Conservation (phyloP, 1,139 yeast species). For the Candida dubliniensis region DNA sequence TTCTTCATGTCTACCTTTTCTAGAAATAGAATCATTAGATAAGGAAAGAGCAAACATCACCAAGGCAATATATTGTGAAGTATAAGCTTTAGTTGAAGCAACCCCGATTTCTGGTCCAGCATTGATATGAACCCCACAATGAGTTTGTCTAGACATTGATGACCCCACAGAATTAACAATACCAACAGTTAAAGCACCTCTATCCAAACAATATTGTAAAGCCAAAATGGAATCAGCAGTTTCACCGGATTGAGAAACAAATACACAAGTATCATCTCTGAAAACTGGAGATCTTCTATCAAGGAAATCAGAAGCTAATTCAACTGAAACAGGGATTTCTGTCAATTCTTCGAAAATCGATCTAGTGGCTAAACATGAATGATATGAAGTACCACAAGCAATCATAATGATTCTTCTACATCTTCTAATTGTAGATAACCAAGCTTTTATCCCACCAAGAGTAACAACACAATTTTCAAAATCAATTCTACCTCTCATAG, state of each 20-base stretch:
- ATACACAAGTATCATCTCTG: constrained; percentile 96
- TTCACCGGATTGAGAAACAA: constrained; percentile 98
- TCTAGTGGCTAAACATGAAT: constrained; percentile 96
- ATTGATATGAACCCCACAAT: constrained; percentile 98
- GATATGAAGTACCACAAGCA: constrained; percentile 99
- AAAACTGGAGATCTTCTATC: constrained; percentile 95
- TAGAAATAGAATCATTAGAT: constrained; percentile 87
- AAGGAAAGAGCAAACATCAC: constrained; percentile 95
- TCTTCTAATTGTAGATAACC: constrained; percentile 86
- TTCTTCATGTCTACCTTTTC: constrained; percentile 71
- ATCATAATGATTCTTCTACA: constrained; percentile 96
- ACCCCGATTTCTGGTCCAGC: constrained; percentile 99
- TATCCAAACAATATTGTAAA: constrained; percentile 90
- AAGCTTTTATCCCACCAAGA: constrained; percentile 87
- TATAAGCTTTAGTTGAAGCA: constrained; percentile 99
- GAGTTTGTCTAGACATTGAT: constrained; percentile 90
- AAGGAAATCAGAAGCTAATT: constrained; percentile 94
- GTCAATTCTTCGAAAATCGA: constrained; percentile 95
- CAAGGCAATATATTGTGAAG: constrained; percentile 95
- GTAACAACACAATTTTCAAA: constrained; percentile 75
- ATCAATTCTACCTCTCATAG: constrained; percentile 99
- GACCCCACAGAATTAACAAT: constrained; percentile 94
- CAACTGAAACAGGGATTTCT: constrained; percentile 94
- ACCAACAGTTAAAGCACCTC: constrained; percentile 97
- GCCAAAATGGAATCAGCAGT: constrained; percentile 99